Evolutionary conservation across 352 stramenopile species (phyloP).

Genomic region (Globisporangium cederbergense): DNA sequence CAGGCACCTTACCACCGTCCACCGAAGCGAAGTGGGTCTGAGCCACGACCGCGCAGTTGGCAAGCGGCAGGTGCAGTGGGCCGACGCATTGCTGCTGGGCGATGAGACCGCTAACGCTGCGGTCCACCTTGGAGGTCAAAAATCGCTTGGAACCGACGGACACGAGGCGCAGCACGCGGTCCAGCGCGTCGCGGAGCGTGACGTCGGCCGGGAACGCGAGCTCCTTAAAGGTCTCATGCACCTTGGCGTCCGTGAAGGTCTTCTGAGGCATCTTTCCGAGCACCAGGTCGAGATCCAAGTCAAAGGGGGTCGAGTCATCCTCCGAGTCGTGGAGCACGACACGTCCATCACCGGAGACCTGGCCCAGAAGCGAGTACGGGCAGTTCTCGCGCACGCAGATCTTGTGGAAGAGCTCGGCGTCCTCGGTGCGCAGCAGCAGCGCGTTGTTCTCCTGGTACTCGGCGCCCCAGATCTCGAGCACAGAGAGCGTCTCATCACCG

Average conservation of each 20-base stretch:
- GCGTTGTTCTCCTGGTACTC: slow-evolving; percentile 99
- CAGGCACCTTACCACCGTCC: slow-evolving; percentile 76
- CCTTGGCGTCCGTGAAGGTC: slow-evolving; percentile 92
- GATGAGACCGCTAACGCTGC: slow-evolving; percentile 97
- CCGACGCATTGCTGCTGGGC: slow-evolving; percentile 99
- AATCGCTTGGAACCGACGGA: slow-evolving; percentile 98
- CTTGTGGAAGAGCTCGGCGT: slow-evolving; percentile 90
- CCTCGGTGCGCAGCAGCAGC: slow-evolving; percentile 90
- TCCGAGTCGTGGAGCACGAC: slow-evolving; percentile 97
- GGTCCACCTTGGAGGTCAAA: slow-evolving; percentile 96
- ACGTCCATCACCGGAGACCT: slow-evolving; percentile 93
- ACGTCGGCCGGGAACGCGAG: slow-evolving; percentile 86
- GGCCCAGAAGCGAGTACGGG: slow-evolving; percentile 93
- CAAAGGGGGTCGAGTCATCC: slow-evolving; percentile 93
- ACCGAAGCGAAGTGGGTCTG: slow-evolving; percentile 91
- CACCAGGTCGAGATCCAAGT: slow-evolving; percentile 97
- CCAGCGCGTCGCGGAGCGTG: slow-evolving; percentile 88
- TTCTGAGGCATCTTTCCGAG: slow-evolving; percentile 99
- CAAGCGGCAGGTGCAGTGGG: slow-evolving; percentile 95
- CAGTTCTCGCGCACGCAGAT: slow-evolving; percentile 98
- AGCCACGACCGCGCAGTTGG: slow-evolving; percentile 96
- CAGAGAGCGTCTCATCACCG: slow-evolving; percentile 97
- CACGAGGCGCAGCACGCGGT: slow-evolving; percentile 94
- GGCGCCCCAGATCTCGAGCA: slow-evolving; percentile 99
- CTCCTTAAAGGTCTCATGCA: slow-evolving; percentile 41